Evolutionary conservation across 2,329 filamentous ascomycete species (phyloP).

Genomic region (Neonectria magnoliae): DNA sequence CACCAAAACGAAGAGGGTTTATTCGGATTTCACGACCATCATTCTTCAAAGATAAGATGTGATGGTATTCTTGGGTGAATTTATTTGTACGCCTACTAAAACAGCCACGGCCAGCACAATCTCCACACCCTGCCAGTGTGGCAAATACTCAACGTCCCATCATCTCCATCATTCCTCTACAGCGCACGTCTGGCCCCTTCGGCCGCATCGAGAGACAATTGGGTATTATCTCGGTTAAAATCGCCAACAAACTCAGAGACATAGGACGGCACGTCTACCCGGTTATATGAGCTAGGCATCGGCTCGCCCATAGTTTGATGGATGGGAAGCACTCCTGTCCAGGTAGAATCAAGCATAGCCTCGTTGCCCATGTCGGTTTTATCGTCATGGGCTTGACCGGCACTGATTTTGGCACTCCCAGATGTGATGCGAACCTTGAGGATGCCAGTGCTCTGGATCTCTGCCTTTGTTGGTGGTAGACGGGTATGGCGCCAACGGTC

Average conservation of each 20-base stretch:
- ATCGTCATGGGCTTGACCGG: slow-evolving; percentile 69
- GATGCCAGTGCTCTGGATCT: slow-evolving; percentile 80
- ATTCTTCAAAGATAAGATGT: too few relatives aligned
- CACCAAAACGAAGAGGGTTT: too few relatives aligned
- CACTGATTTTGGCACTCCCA: slow-evolving; percentile 80
- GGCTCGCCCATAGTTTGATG: slow-evolving; percentile 73
- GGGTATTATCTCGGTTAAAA: slow-evolving; percentile 47
- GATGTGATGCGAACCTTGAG: slow-evolving; percentile 74
- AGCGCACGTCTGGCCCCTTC: slow-evolving; percentile 35
- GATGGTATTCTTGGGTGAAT: too few relatives aligned
- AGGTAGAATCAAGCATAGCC: slow-evolving; percentile 54
- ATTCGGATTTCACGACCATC: too few relatives aligned
- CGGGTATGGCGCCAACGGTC: slow-evolving; percentile 76
- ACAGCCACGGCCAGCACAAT: too few relatives aligned
- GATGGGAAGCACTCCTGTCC: slow-evolving; percentile 71
- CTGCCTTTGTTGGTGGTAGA: slow-evolving; percentile 74
- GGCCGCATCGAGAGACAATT: slow-evolving; percentile 41
- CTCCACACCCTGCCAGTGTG: too few relatives aligned
- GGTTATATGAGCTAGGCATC: slow-evolving; percentile 67
- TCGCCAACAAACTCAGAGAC: slow-evolving; percentile 56
- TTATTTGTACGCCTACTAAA: too few relatives aligned
- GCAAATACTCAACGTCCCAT: not conserved
- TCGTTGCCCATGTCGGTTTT: slow-evolving; percentile 58
- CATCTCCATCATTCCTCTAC: not conserved
- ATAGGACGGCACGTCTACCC: slow-evolving; percentile 69